phyloP scores from a whole-genome alignment of 352 stramenopile species.

The Pythium biforme region DNA sequence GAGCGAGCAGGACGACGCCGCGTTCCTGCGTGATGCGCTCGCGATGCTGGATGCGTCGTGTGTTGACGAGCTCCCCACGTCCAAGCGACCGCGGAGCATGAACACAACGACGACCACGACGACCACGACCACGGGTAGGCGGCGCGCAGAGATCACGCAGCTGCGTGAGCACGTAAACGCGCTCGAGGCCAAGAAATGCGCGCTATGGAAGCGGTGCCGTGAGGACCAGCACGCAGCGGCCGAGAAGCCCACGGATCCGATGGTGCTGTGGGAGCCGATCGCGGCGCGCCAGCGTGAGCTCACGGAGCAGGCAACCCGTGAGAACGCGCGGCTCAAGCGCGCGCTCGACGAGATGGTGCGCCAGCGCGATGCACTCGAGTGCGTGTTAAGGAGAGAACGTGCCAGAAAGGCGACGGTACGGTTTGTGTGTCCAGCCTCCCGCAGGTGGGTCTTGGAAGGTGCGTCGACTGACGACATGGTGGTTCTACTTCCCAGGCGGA shows the following conservation, averaged over 20 bases:
- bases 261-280: not conserved
- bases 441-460: not conserved
- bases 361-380: not conserved
- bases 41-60: not conserved
- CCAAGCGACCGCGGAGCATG: not conserved
- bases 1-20: not conserved
- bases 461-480: not conserved
- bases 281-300: not conserved
- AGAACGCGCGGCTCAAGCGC: constrained; percentile 43
- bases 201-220: not conserved
- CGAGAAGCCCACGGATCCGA: not conserved
- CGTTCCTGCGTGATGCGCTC: not conserved
- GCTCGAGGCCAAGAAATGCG: not conserved
- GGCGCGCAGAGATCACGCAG: not conserved
- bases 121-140: not conserved
- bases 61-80: no score
- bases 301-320: constrained; percentile 28
- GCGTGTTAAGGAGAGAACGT: not conserved
- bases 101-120: not conserved
- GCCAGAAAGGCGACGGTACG: not conserved
- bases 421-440: no score
- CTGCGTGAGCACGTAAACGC: not conserved
- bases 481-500: no score
- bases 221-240: not conserved
- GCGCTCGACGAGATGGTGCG: constrained; percentile 47